Conservation (phyloP, 305 asterid genomes). For the Solanum hybrid region DNA sequence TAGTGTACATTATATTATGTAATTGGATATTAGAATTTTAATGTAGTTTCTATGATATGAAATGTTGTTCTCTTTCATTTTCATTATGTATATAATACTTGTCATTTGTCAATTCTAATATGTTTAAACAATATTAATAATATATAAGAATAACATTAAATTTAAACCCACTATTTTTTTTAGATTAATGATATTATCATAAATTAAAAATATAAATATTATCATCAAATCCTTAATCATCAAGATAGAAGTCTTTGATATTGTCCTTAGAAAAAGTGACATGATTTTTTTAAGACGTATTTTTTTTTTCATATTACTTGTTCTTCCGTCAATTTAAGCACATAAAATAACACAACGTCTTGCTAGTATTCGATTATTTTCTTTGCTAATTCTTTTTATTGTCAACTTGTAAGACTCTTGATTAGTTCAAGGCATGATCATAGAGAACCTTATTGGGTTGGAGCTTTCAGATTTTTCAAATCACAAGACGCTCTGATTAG, state of each 20-base stretch:
- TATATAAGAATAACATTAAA: background rate
- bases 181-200: background rate
- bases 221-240: background rate
- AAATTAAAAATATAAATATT: background rate
- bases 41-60: background rate
- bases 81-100: background rate
- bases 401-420: background rate
- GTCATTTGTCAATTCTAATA: background rate
- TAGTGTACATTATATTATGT: background rate
- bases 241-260: background rate
- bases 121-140: background rate
- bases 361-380: background rate
- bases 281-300: background rate
- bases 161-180: background rate
- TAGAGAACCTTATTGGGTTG: background rate
- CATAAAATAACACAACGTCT: background rate
- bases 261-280: background rate
- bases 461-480: background rate
- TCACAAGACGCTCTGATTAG: too few species aligned
- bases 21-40: background rate
- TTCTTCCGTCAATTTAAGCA: background rate
- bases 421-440: background rate
- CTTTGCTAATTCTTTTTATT: background rate
- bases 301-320: background rate
- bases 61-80: background rate